These are phyloP conservation scores for Sophora flavescens DNA, from an alignment of 306 rosid species.

Conservation along the genomic window DNA sequence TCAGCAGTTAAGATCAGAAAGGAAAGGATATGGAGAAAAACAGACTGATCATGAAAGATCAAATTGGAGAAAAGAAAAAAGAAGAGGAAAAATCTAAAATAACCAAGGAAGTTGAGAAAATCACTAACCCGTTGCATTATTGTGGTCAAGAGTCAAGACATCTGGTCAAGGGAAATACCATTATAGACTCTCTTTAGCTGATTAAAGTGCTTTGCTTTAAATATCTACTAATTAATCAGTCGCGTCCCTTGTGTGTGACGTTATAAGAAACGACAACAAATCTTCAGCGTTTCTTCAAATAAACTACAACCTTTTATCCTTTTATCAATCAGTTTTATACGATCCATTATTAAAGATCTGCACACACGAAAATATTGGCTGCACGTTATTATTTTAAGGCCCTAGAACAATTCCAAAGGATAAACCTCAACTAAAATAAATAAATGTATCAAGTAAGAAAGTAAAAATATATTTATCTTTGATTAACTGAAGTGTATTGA, in stretches of 20 bases:
- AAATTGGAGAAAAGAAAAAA: background rate
- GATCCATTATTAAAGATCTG: too few relatives aligned
- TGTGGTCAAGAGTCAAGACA: conserved; percentile 23
- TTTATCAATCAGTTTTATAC: background rate
- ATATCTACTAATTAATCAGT: background rate
- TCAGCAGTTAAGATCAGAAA: background rate
- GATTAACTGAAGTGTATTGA: too few relatives aligned
- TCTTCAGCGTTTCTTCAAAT: conserved; percentile 12
- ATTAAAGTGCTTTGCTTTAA: conserved; percentile 4
- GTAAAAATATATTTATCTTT: too few relatives aligned
- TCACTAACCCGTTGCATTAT: background rate
- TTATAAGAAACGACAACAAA: background rate
- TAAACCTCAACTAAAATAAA: too few relatives aligned
- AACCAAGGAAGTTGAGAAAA: background rate
- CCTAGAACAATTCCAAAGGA: too few relatives aligned
- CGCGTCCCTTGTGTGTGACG: background rate
- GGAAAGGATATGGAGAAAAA: background rate
- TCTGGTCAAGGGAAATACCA: background rate
- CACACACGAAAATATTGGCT: too few relatives aligned
- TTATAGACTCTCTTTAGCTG: background rate
- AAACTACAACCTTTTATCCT: background rate
- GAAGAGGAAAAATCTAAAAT: background rate
- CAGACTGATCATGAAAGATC: background rate
- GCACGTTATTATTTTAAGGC: too few relatives aligned
- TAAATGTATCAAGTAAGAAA: too few relatives aligned